These are phyloP conservation scores for Coccomyxa sp. DNA, from an alignment of 139 green algal genomes.

Conservation along the genomic window DNA sequence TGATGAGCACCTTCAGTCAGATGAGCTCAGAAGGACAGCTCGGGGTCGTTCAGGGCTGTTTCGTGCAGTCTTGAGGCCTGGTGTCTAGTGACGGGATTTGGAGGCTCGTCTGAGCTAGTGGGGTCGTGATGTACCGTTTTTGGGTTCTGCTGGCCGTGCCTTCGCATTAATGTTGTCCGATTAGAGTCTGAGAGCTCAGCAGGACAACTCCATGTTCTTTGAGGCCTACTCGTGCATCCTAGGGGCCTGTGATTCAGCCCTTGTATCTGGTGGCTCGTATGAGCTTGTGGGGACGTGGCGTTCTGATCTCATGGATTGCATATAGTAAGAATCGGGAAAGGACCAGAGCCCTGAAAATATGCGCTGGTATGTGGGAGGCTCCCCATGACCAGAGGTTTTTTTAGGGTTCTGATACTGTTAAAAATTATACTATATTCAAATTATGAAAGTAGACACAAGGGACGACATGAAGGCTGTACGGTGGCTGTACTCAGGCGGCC, in stretches of 20 bases:
- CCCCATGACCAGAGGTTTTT: not conserved
- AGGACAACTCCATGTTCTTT: not conserved
- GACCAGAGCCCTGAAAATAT: not conserved
- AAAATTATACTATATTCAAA: constrained; percentile 1
- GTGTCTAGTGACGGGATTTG: not conserved
- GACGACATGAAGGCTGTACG: constrained; percentile 1
- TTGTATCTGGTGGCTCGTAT: not conserved
- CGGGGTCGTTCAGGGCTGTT: not conserved
- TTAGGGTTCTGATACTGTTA: not conserved
- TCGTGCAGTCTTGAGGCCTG: not conserved
- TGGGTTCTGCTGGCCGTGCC: not conserved
- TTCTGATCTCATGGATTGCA: not conserved
- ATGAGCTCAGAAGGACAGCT: not conserved
- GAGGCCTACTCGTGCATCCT: not conserved
- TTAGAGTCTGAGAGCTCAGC: not conserved
- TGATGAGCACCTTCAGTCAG: not conserved
- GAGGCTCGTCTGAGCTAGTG: not conserved
- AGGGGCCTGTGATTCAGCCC: not conserved
- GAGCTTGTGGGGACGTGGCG: not conserved
- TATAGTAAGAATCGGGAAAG: not conserved
- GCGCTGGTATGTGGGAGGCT: not conserved
- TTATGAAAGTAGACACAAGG: not conserved
- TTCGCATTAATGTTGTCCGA: not conserved
- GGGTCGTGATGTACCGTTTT: not conserved
- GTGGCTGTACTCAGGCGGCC: not conserved